Evolutionary conservation across 163 green algal species (phyloP).

Genomic region (Volvox carteri): DNA sequence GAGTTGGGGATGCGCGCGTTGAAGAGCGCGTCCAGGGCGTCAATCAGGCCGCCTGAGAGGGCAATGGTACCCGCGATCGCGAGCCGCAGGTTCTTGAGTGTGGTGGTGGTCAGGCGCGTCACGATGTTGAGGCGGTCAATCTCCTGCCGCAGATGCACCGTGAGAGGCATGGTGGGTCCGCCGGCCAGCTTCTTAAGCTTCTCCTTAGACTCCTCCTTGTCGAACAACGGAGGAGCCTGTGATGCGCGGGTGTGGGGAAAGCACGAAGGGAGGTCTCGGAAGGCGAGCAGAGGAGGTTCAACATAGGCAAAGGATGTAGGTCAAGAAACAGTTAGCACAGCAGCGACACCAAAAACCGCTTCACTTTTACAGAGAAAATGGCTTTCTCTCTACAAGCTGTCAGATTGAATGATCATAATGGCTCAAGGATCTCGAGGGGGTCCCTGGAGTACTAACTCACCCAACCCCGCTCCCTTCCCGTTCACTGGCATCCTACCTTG

Average conservation of each 20-base stretch:
- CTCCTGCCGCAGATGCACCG: constrained; percentile 94
- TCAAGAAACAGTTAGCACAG: too few relatives aligned
- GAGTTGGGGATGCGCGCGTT: constrained; percentile 85
- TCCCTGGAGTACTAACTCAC: too few relatives aligned
- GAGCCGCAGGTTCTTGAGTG: constrained; percentile 91
- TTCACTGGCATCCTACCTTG: constrained; percentile 83
- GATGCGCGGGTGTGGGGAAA: not conserved
- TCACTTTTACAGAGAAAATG: too few relatives aligned
- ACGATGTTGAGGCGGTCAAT: constrained; percentile 94
- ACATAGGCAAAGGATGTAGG: too few relatives aligned
- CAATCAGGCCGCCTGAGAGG: constrained; percentile 85
- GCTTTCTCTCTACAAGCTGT: too few relatives aligned
- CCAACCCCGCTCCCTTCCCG: too few relatives aligned
- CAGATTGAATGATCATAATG: too few relatives aligned
- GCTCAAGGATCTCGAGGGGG: too few relatives aligned
- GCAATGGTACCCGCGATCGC: constrained; percentile 94
- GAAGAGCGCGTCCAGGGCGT: constrained; percentile 89
- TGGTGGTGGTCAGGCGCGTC: constrained; percentile 80
- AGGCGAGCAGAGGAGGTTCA: not conserved
- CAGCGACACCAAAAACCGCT: too few relatives aligned
- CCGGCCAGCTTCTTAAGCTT: constrained; percentile 89
- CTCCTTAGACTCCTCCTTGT: constrained; percentile 90
- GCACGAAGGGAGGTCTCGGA: not conserved
- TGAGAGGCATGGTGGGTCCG: constrained; percentile 87
- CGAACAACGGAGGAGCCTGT: constrained; percentile 85